Conservation (phyloP, 805 yeast genomes). For the Vanderwaltozyma polyspora region DNA sequence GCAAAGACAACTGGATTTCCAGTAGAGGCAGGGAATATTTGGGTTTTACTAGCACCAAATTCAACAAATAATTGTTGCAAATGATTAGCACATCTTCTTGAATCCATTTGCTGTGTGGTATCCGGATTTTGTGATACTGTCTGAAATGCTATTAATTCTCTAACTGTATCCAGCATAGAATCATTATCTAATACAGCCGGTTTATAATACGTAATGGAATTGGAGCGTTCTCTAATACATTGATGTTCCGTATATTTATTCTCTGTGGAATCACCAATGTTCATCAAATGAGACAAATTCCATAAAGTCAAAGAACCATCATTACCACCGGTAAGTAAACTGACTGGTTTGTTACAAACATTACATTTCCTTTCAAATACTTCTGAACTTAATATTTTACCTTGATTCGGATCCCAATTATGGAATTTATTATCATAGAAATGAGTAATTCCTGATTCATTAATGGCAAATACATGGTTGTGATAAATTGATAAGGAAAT, state of each 20-base stretch:
- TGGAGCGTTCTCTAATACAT: background rate
- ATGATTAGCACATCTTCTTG: conserved; percentile 77
- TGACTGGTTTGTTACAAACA: conserved; percentile 25
- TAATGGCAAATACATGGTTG: conserved; percentile 24
- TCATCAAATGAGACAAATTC: conserved; percentile 31
- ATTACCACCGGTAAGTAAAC: conserved; percentile 56
- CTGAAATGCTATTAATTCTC: conserved; percentile 51
- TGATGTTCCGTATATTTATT: conserved; percentile 2
- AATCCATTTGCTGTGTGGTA: conserved; percentile 46
- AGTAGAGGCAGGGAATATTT: conserved; percentile 58
- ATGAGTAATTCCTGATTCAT: conserved; percentile 35
- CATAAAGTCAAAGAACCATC: conserved; percentile 63
- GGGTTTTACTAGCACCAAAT: conserved; percentile 60
- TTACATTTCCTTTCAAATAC: conserved; percentile 29
- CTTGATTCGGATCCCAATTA: conserved; percentile 44
- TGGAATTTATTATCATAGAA: conserved; percentile 34
- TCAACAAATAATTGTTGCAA: conserved; percentile 49
- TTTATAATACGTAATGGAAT: conserved; percentile 7
- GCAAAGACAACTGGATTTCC: conserved; percentile 77
- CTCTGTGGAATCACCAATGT: background rate
- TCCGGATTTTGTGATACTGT: conserved; percentile 71
- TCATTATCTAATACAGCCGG: conserved; percentile 37
- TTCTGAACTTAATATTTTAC: conserved; percentile 47
- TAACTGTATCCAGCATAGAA: conserved; percentile 50
- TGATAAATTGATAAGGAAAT: conserved; percentile 33